These are phyloP conservation scores for Xylaria digitata DNA, from an alignment of 2,329 filamentous ascomycete species.

Conservation along the genomic window DNA sequence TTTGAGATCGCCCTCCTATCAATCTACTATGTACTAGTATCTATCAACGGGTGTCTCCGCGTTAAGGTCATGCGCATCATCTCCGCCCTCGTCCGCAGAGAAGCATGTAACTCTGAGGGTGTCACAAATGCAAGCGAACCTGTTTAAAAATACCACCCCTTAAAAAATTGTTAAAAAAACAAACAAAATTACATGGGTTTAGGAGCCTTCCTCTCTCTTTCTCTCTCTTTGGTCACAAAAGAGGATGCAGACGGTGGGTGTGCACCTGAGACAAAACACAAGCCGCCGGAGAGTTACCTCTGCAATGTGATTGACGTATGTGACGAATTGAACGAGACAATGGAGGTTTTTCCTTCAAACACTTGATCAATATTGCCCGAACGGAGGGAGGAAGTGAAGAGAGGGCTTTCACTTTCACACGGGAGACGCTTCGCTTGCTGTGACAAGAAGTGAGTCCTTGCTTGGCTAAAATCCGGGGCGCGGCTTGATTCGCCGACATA, in stretches of 20 bases:
- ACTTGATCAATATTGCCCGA: too few species aligned
- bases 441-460: background rate
- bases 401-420: too few species aligned
- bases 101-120: slow-evolving; percentile 25
- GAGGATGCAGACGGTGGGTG: background rate
- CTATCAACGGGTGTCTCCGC: background rate
- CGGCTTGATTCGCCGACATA: slow-evolving; percentile 28
- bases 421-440: too few species aligned
- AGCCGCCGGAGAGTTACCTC: background rate
- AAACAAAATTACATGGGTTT: background rate
- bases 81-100: slow-evolving; percentile 11
- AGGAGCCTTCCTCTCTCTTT: background rate
- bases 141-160: slow-evolving; percentile 29
- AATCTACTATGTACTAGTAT: too few species aligned
- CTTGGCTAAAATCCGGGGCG: slow-evolving; percentile 22
- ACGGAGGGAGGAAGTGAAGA: too few species aligned
- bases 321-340: too few species aligned
- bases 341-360: too few species aligned
- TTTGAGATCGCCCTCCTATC: background rate
- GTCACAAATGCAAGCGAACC: slow-evolving; percentile 20
- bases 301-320: too few species aligned
- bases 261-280: slow-evolving; percentile 4
- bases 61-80: slow-evolving; percentile 23
- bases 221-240: background rate
- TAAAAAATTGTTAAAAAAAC: background rate